Percentiles rank a stretch among this genome's conserved stretches.
These are phyloP conservation scores for Clonostachys chloroleuca DNA, from an alignment of 2,329 filamentous ascomycete species.

Conservation along the genomic window DNA sequence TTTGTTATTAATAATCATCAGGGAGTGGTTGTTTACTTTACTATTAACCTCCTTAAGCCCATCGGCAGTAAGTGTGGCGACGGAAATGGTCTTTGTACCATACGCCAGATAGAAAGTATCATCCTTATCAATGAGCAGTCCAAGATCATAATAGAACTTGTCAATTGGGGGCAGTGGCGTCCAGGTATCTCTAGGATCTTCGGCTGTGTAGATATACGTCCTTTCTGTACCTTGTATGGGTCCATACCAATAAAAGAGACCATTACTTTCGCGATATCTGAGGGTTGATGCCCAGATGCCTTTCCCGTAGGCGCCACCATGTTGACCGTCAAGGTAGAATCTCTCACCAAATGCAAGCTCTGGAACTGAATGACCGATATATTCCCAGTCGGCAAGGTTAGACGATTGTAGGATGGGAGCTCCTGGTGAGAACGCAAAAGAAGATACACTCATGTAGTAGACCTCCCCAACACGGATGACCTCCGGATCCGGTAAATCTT, in stretches of 20 bases:
- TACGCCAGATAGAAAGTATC: slow-evolving; percentile 54
- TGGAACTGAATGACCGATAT: slow-evolving; percentile 31
- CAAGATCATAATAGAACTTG: slow-evolving; percentile 38
- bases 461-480: slow-evolving; percentile 39
- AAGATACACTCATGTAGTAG: slow-evolving; percentile 51
- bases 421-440: slow-evolving; percentile 49
- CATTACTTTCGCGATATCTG: slow-evolving; percentile 7
- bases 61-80: slow-evolving; percentile 44
- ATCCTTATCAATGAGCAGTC: slow-evolving; percentile 51
- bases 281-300: slow-evolving; percentile 51
- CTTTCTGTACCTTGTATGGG: slow-evolving; percentile 5
- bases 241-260: slow-evolving; percentile 4
- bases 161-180: slow-evolving; percentile 1
- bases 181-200: slow-evolving; percentile 1
- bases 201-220: slow-evolving; percentile 7
- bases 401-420: slow-evolving; percentile 48
- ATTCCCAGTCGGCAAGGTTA: slow-evolving; percentile 46
- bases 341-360: slow-evolving; percentile 18
- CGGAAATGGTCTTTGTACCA: slow-evolving; percentile 38
- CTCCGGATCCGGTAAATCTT: slow-evolving; percentile 50
- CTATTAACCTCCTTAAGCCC: slow-evolving; percentile 36
- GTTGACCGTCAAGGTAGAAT: slow-evolving; percentile 15
- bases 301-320: slow-evolving; percentile 36
- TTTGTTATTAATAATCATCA: too few species aligned
- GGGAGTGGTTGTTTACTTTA: slow-evolving; percentile 12